Percentiles rank a stretch among this genome's conserved stretches.
Evolutionary conservation across 106 monocot species (phyloP).

Genomic region (Dendrobium nobile): DNA sequence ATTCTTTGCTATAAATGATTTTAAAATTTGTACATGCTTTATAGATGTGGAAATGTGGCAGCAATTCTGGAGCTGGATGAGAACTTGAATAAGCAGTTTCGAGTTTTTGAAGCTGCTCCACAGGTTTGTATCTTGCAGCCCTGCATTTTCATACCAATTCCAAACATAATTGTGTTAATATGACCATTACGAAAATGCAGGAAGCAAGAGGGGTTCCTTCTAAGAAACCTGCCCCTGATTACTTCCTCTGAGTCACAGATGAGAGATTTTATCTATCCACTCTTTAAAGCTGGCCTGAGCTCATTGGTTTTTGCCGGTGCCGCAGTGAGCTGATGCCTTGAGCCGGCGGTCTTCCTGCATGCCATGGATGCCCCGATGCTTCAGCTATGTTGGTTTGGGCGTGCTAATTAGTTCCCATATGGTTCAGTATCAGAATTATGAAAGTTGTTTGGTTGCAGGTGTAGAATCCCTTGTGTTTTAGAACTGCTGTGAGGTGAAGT

Average conservation of each 20-base stretch:
- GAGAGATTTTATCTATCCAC: not conserved
- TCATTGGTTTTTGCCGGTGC: not conserved
- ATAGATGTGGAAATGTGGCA: conserved; percentile 94
- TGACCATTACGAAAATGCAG: conserved; percentile 25
- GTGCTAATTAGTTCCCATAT: not conserved
- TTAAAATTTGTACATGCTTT: not conserved
- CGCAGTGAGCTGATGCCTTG: not conserved
- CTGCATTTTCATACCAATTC: not conserved
- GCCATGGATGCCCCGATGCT: not conserved
- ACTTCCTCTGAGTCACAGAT: conserved; percentile 58
- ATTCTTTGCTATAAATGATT: not conserved
- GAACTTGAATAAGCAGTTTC: conserved; percentile 83
- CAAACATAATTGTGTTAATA: not conserved
- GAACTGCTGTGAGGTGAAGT: not conserved
- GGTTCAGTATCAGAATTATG: not conserved
- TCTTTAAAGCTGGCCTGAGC: not conserved
- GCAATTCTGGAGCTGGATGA: conserved; percentile 98
- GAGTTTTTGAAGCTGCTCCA: conserved; percentile 93
- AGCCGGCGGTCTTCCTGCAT: not conserved
- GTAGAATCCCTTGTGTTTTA: not conserved
- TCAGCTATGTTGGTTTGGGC: not conserved
- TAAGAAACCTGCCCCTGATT: conserved; percentile 87
- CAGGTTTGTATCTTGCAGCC: conserved; percentile 37
- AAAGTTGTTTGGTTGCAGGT: not conserved
- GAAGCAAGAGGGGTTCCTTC: conserved; percentile 91